Evolutionary conservation across 164 flowering plant species (phyloP).

Genomic region (Annona squamosa): DNA sequence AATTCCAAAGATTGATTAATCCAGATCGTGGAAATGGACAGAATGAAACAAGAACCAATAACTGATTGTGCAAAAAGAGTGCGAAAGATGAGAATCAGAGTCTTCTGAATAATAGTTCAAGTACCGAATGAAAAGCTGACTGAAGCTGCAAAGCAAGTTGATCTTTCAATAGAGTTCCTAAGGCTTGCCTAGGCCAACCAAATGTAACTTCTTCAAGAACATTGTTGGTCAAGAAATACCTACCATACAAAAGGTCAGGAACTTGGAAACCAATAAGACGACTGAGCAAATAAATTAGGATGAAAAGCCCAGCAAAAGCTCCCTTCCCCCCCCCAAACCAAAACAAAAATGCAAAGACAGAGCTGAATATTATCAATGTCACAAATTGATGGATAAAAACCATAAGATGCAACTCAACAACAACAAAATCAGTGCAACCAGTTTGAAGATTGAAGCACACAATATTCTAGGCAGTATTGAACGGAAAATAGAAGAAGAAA

Average conservation of each 20-base stretch:
- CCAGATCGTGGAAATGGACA: background rate
- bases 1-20: background rate
- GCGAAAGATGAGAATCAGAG: background rate
- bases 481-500: too few relatives aligned
- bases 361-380: too few relatives aligned
- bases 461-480: too few relatives aligned
- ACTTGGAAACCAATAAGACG: background rate
- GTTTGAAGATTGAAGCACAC: too few relatives aligned
- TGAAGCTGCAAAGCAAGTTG: conserved; percentile 65
- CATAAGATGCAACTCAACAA: too few relatives aligned
- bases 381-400: too few relatives aligned
- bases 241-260: conserved; percentile 18
- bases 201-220: conserved; percentile 87
- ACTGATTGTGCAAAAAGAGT: background rate
- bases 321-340: too few relatives aligned
- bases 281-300: background rate
- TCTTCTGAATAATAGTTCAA: background rate
- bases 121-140: conserved; percentile 77
- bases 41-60: background rate
- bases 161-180: conserved; percentile 47
- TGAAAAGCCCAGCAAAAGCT: background rate
- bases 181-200: conserved; percentile 92
- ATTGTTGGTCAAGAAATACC: conserved; percentile 81
- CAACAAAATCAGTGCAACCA: too few relatives aligned
- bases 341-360: too few relatives aligned